Evolutionary conservation across 1,284 basidiomycete genomes (phyloP).

Genomic region (Ganoderma meredithae): DNA sequence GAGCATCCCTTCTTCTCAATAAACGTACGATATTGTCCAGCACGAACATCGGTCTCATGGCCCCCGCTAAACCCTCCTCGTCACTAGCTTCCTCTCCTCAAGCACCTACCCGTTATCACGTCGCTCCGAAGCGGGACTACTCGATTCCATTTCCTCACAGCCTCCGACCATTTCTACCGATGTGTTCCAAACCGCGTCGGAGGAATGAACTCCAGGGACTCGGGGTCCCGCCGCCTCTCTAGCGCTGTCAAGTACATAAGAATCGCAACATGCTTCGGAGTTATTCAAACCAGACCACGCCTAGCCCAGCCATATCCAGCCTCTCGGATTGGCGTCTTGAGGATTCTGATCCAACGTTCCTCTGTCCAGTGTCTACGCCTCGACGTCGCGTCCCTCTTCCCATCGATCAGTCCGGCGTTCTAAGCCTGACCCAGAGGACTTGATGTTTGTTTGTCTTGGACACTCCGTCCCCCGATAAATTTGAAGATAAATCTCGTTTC

Average conservation of each 20-base stretch:
- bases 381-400: neutral
- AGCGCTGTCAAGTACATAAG: neutral
- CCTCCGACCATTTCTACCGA: neutral
- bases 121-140: neutral
- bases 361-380: neutral
- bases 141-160: neutral
- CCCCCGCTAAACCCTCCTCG: neutral
- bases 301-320: neutral
- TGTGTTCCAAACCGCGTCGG: neutral
- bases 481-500: neutral
- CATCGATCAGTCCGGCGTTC: neutral
- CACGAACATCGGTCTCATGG: neutral
- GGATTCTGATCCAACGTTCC: neutral
- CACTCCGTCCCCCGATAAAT: neutral
- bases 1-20: neutral
- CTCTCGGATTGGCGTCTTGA: slow-evolving; percentile 1
- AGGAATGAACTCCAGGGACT: neutral
- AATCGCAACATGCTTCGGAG: neutral
- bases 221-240: neutral
- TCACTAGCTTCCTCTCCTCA: neutral
- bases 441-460: neutral
- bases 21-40: neutral
- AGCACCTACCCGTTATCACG: neutral
- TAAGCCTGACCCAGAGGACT: neutral
- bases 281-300: neutral